Evolutionary conservation across 768 basidiomycete genomes (phyloP), one percentile per base, ranked within the genome.

Genomic region (Fomitopsis serialis): DNA sequence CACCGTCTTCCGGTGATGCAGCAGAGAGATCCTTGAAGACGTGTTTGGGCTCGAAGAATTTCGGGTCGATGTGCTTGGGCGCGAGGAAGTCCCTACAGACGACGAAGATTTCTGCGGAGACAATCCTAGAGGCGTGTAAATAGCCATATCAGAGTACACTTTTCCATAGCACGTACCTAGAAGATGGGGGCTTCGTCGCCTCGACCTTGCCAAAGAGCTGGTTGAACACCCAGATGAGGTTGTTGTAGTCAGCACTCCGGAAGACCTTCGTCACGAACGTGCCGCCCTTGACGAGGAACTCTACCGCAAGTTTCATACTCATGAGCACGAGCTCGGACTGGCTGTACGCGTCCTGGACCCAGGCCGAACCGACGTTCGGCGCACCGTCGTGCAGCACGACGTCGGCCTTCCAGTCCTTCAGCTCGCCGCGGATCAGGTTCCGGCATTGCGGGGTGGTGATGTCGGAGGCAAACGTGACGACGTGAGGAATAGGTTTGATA

Each of bases 331-430:
- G 85, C 69, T 99, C 97, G 27, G 92, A 92, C 66, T 99, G 97
- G 57, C 84, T 83, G 74, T 94, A 99, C 0, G 97, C 97, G 71
- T 99, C 97, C 68, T 98, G 97, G 59, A 98, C 82, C 97, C 97
- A 99, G 12, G 97, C 97, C 11, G 92, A 92, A 75, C 97, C 97
- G 68, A 99, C 97, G 68, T 99, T 99, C 22, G 97, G 97, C 37
- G 97, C 97, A 74, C 97, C 97, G 70, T 99, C 97, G 68, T 99
- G 97, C 54, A 99, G 81, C 13, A 99, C 94, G 50, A 98, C 83
- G 66, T 99, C 97, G 19, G 97, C 97, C 72, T 94, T 96, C 97
- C 97, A 99, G 67, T 98, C 94, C 68, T 98, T 98, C 58, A 98
- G 73, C 69, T 97, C 92, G 22, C 75, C 74, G 52, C 91, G 84